Evolutionary conservation across 805 yeast species (phyloP).

Genomic region (Yarrowia sp.): DNA sequence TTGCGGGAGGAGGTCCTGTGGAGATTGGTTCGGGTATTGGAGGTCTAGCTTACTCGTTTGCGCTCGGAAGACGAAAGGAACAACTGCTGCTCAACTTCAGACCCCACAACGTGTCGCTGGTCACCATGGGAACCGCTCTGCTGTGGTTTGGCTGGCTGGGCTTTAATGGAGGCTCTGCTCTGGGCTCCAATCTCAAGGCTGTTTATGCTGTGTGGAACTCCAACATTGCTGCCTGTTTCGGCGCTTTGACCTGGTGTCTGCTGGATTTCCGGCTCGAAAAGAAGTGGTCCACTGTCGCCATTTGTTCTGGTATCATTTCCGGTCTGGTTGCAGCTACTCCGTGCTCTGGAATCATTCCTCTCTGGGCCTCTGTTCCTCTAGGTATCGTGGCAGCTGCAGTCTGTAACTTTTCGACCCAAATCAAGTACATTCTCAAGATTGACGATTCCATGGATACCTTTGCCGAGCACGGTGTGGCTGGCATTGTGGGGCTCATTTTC

Average conservation of each 20-base stretch:
- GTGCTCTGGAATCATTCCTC: conserved; percentile 82
- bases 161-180: conserved; percentile 87
- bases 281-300: conserved; percentile 92
- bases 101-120: conserved; percentile 91
- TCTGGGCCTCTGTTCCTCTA: conserved; percentile 84
- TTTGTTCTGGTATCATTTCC: conserved; percentile 92
- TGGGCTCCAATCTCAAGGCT: conserved; percentile 76
- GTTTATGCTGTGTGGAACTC: conserved; percentile 90
- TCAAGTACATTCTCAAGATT: conserved; percentile 73
- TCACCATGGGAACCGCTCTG: conserved; percentile 80
- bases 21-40: conserved; percentile 89
- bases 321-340: conserved; percentile 98
- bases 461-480: conserved; percentile 99
- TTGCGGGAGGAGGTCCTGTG: conserved; percentile 98
- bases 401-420: conserved; percentile 86
- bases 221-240: conserved; percentile 83
- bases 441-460: conserved; percentile 93
- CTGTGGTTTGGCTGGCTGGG: conserved; percentile 97
- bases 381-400: conserved; percentile 77
- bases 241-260: conserved; percentile 87
- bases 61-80: conserved; percentile 68
- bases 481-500: conserved; percentile 83
- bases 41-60: conserved; percentile 60
- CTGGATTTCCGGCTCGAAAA: conserved; percentile 83
- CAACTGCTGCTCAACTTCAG: conserved; percentile 76